These are phyloP conservation scores for Gyrodon lividus DNA, from an alignment of 768 basidiomycete genomes.

Conservation along the genomic window DNA sequence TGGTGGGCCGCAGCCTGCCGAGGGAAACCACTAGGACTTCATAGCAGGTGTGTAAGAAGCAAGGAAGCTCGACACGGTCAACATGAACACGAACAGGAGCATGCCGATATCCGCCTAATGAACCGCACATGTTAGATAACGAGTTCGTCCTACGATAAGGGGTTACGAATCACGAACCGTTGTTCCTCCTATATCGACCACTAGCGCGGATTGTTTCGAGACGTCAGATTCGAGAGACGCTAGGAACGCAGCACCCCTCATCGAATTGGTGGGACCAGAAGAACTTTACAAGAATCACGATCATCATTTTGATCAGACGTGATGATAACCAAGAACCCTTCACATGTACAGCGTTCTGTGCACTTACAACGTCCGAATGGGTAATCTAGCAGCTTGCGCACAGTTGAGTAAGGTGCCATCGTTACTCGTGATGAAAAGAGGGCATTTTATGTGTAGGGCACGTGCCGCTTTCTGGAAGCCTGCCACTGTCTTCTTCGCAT, in stretches of 20 bases:
- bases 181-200: slow-evolving; percentile 66
- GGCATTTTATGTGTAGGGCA: slow-evolving; percentile 45
- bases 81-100: slow-evolving; percentile 36
- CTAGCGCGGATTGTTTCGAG: slow-evolving; percentile 42
- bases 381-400: slow-evolving; percentile 49
- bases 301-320: slow-evolving; percentile 8
- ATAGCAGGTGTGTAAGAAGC: slow-evolving; percentile 13
- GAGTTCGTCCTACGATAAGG: slow-evolving; percentile 3
- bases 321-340: slow-evolving; percentile 4
- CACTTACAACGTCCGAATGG: slow-evolving; percentile 54
- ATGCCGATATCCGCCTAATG: slow-evolving; percentile 57
- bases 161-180: slow-evolving; percentile 35
- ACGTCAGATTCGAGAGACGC: slow-evolving; percentile 40
- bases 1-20: slow-evolving; percentile 62
- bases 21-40: slow-evolving; percentile 54
- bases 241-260: slow-evolving; percentile 65
- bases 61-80: not conserved
- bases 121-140: slow-evolving; percentile 11
- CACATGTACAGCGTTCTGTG: slow-evolving; percentile 19
- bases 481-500: slow-evolving; percentile 53
- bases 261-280: slow-evolving; percentile 65
- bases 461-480: slow-evolving; percentile 53
- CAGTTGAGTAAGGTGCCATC: slow-evolving; percentile 55
- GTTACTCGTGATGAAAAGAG: slow-evolving; percentile 59
- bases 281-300: slow-evolving; percentile 25